A percentile compares a stretch with the other conserved stretches of the same genome.
These are phyloP conservation scores for Starmerella bombicola DNA, from an alignment of 805 yeast genomes.

Conservation along the genomic window DNA sequence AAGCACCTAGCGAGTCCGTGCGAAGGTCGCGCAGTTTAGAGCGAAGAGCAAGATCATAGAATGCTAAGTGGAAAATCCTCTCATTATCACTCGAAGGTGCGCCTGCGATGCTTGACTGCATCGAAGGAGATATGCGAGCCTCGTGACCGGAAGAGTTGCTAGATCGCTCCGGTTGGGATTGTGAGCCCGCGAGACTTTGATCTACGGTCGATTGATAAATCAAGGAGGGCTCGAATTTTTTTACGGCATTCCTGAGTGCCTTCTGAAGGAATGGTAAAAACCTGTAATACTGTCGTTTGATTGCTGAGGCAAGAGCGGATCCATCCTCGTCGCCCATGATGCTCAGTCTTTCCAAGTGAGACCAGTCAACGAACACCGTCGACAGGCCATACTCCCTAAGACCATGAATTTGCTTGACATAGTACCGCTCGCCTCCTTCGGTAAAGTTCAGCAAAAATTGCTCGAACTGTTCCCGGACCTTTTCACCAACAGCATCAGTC, in stretches of 20 bases:
- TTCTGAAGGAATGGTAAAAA: slow-evolving; percentile 72
- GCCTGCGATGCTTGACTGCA: background rate
- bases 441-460: slow-evolving; percentile 59
- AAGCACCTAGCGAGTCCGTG: slow-evolving; percentile 76
- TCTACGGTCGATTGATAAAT: slow-evolving; percentile 26
- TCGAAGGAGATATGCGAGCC: slow-evolving; percentile 2
- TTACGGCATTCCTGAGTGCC: slow-evolving; percentile 63
- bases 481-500: slow-evolving; percentile 82
- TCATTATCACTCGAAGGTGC: slow-evolving; percentile 37
- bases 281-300: slow-evolving; percentile 82
- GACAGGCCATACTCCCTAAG: slow-evolving; percentile 64
- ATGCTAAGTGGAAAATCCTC: slow-evolving; percentile 76
- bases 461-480: slow-evolving; percentile 84
- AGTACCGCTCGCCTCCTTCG: slow-evolving; percentile 39
- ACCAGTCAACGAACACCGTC: slow-evolving; percentile 75
- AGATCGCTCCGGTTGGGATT: background rate
- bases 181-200: background rate
- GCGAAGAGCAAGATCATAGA: slow-evolving; percentile 70
- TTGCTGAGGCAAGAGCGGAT: slow-evolving; percentile 80
- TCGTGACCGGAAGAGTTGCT: background rate
- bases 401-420: slow-evolving; percentile 66
- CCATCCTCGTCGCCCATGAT: slow-evolving; percentile 29
- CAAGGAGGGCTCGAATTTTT: slow-evolving; percentile 61
- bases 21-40: slow-evolving; percentile 81
- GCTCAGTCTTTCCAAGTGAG: slow-evolving; percentile 60